phyloP scores from a whole-genome alignment of 805 yeast genomes.

The Sungouiozyma ichnusensis region DNA sequence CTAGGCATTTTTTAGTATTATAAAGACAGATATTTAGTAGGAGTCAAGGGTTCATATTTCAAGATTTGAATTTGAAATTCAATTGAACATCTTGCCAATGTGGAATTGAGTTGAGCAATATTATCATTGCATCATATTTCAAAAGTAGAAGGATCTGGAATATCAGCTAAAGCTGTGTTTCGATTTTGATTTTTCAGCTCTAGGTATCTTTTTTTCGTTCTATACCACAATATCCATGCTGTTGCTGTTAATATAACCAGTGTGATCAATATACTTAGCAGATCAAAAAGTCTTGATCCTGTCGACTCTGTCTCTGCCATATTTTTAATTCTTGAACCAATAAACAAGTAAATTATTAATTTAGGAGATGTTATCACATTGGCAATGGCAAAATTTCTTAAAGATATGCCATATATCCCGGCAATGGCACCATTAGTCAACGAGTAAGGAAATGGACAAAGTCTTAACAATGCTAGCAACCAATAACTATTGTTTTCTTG shows the following conservation, averaged over 20 bases:
- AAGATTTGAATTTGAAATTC: no score
- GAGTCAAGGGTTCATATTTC: no score
- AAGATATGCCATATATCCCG: constrained; percentile 65
- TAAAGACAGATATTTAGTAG: no score
- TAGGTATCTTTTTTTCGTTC: constrained; percentile 32
- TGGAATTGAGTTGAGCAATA: no score
- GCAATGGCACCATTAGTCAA: constrained; percentile 88
- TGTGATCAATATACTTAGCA: constrained; percentile 51
- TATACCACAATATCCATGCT: constrained; percentile 56
- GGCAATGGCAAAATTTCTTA: constrained; percentile 56
- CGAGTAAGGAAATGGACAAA: constrained; percentile 91
- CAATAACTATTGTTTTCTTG: constrained; percentile 59
- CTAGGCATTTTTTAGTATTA: background rate
- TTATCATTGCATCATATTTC: constrained; percentile 7
- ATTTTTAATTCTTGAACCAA: constrained; percentile 64
- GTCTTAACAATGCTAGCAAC: constrained; percentile 58
- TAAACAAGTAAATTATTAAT: constrained; percentile 59
- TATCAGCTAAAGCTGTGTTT: constrained; percentile 1
- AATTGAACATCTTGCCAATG: no score
- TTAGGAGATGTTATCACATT: constrained; percentile 75
- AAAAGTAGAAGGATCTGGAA: constrained; percentile 5
- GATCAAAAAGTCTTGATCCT: constrained; percentile 47
- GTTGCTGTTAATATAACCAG: constrained; percentile 43
- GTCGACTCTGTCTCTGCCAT: constrained; percentile 50
- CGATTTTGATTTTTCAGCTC: constrained; percentile 19